Evolutionary conservation across 2,329 filamentous ascomycete species (phyloP).

Genomic region (Trichoderma sp.): DNA sequence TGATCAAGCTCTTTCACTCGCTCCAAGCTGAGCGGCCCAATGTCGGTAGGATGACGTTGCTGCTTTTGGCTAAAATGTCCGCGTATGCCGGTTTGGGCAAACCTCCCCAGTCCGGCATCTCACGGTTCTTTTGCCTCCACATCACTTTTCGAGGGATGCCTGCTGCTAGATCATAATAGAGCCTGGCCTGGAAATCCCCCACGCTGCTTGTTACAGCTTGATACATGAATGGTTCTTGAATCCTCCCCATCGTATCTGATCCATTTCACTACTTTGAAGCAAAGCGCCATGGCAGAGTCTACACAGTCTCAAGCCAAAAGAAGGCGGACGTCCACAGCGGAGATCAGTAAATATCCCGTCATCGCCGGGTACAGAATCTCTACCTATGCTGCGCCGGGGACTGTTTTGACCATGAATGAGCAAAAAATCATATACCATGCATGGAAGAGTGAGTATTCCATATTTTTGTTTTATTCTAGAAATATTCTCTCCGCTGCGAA

Average conservation of each 20-base stretch:
- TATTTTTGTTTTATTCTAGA: neutral
- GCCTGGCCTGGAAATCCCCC: neutral
- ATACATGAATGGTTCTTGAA: neutral
- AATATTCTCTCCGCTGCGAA: neutral
- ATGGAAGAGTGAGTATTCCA: neutral
- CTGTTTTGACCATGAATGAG: neutral
- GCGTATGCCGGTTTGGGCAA: neutral
- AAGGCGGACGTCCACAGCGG: neutral
- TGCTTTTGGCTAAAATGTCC: slow-evolving; percentile 6
- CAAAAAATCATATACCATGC: slow-evolving; percentile 2
- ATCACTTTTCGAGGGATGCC: neutral
- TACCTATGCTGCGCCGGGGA: neutral
- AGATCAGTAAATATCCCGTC: slow-evolving; percentile 2
- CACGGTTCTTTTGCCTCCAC: neutral
- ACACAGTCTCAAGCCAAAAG: neutral
- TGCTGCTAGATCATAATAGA: neutral
- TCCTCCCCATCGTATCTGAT: too few relatives aligned
- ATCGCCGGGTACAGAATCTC: slow-evolving; percentile 10
- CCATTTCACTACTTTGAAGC: neutral
- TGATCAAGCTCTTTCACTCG: neutral
- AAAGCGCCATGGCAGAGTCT: slow-evolving; percentile 1
- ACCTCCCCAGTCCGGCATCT: neutral
- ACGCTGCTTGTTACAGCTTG: neutral
- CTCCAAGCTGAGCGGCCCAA: neutral
- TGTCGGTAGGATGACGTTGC: slow-evolving; percentile 10